Evolutionary conservation across 192 early-diverging fungal genomes (phyloP).

Genomic region (Pecoramyces ruminantium): DNA sequence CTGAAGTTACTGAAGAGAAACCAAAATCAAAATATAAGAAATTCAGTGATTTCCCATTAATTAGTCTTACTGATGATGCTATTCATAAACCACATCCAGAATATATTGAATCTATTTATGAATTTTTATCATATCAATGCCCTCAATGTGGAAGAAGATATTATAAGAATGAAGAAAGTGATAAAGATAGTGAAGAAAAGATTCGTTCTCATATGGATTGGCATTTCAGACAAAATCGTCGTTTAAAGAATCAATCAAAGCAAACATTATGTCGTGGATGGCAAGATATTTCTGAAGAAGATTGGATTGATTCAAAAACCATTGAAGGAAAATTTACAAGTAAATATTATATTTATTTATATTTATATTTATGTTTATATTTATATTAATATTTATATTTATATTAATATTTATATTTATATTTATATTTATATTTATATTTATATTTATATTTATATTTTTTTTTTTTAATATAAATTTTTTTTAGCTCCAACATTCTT

Average conservation of each 20-base stretch:
- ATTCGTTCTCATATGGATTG: slow-evolving; percentile 82
- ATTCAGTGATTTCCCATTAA: slow-evolving; percentile 3
- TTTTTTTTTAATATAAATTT: background rate
- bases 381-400: no score
- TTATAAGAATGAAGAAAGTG: slow-evolving; percentile 31
- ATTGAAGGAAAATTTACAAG: slow-evolving; percentile 2
- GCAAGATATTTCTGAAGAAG: slow-evolving; percentile 50
- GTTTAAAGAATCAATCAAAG: slow-evolving; percentile 65
- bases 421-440: no score
- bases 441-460: no score
- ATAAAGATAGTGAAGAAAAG: slow-evolving; percentile 47
- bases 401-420: no score
- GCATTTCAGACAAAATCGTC: slow-evolving; percentile 89
- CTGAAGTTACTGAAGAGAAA: background rate
- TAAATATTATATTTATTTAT: background rate
- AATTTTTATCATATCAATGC: slow-evolving; percentile 60
- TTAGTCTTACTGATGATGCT: slow-evolving; percentile 27
- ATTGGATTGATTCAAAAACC: slow-evolving; percentile 1
- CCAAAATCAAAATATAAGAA: background rate
- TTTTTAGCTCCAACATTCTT: slow-evolving; percentile 1
- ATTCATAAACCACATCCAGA: slow-evolving; percentile 28
- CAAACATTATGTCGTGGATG: slow-evolving; percentile 72
- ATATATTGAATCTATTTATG: slow-evolving; percentile 52
- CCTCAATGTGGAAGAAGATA: slow-evolving; percentile 85
- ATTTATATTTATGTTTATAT: no score